phyloP scores from a whole-genome alignment of 208 protist species.

The Borovskyia barvae region DNA sequence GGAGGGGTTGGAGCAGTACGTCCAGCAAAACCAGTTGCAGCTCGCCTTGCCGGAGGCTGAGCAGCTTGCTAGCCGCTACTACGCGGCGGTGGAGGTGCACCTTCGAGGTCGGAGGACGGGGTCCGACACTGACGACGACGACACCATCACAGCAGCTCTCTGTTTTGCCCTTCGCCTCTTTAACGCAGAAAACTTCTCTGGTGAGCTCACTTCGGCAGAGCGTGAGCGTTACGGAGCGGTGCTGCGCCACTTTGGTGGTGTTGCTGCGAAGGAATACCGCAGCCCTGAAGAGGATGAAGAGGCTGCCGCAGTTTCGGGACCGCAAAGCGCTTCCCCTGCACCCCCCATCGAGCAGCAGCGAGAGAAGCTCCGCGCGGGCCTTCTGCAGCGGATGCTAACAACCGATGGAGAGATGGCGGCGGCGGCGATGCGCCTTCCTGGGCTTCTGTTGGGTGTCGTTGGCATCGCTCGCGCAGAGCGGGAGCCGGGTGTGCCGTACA shows the following conservation, averaged over 20 bases:
- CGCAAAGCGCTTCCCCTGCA: background rate
- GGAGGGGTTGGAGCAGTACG: slow-evolving; percentile 21
- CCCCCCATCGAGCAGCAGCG: background rate
- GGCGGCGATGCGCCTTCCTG: slow-evolving; percentile 58
- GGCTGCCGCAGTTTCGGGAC: slow-evolving; percentile 10
- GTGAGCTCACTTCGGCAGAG: slow-evolving; percentile 66
- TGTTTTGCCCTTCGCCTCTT: slow-evolving; percentile 80
- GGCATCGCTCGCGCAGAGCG: slow-evolving; percentile 39
- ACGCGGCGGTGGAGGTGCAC: slow-evolving; percentile 38
- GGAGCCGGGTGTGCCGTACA: slow-evolving; percentile 15
- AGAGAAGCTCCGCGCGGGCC: slow-evolving; percentile 39
- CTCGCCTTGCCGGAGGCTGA: slow-evolving; percentile 50
- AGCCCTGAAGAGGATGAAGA: slow-evolving; percentile 6
- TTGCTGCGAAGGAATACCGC: slow-evolving; percentile 8
- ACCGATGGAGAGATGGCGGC: slow-evolving; percentile 84
- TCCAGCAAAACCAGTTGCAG: slow-evolving; percentile 28
- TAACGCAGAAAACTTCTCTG: slow-evolving; percentile 87
- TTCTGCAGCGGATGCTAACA: slow-evolving; percentile 75
- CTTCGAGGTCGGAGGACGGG: slow-evolving; percentile 15
- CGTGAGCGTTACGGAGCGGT: slow-evolving; percentile 33
- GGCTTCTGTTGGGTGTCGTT: slow-evolving; percentile 60
- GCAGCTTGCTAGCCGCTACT: slow-evolving; percentile 37
- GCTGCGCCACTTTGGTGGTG: slow-evolving; percentile 40
- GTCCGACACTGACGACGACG: background rate
- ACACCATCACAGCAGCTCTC: slow-evolving; percentile 57